Conservation (phyloP, 23 red algal species). For the Gracilaria caudata region DNA sequence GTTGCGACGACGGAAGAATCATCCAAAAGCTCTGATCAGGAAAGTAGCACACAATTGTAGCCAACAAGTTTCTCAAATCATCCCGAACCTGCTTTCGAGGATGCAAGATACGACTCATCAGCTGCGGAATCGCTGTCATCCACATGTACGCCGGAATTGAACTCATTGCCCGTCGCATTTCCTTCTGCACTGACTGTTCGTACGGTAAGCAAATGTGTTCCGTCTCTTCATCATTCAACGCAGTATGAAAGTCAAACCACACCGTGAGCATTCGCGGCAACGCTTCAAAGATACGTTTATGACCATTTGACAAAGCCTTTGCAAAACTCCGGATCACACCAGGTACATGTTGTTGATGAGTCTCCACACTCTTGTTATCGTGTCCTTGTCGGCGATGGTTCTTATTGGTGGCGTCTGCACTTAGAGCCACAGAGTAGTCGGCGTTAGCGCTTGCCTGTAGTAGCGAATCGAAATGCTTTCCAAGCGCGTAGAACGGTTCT, state of each 20-base stretch:
- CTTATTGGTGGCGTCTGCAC: not conserved
- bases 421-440: not conserved
- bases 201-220: not conserved
- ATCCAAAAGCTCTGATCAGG: slow-evolving; percentile 80
- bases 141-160: slow-evolving; percentile 81
- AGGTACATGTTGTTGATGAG: slow-evolving; percentile 19
- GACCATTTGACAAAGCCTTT: slow-evolving; percentile 61
- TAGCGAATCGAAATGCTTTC: slow-evolving; percentile 78
- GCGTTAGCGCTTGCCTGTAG: slow-evolving; percentile 55
- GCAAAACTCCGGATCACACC: slow-evolving; percentile 58
- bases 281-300: slow-evolving; percentile 79
- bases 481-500: slow-evolving; percentile 82
- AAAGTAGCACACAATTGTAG: slow-evolving; percentile 48
- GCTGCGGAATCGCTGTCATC: slow-evolving; percentile 89
- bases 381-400: not conserved
- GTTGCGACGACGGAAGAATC: slow-evolving; percentile 61
- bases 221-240: not conserved
- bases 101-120: slow-evolving; percentile 80
- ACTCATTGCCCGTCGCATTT: slow-evolving; percentile 33
- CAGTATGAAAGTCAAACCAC: slow-evolving; percentile 81
- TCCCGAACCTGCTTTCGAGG: slow-evolving; percentile 50
- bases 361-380: not conserved
- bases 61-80: slow-evolving; percentile 57
- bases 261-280: slow-evolving; percentile 89
- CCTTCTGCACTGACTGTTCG: slow-evolving; percentile 29